Conservation (phyloP, 768 basidiomycete genomes). For the Kwoniella botswanensis region DNA sequence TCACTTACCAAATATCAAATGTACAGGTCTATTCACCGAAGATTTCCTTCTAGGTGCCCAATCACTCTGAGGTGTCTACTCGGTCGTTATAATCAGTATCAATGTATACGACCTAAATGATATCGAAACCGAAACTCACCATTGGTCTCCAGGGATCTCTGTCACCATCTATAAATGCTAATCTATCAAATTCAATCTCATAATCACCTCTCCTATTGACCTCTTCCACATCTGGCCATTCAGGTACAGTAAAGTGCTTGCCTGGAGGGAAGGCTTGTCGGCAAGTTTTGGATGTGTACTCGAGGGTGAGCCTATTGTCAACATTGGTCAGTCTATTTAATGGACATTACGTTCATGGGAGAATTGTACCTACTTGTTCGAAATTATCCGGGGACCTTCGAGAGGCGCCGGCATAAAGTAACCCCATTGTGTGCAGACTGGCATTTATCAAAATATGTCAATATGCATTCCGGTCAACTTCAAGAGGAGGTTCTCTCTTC, state of each 20-base stretch:
- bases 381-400: conserved; percentile 76
- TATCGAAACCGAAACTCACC: conserved; percentile 29
- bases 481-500: too few relatives aligned
- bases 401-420: conserved; percentile 75
- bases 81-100: not conserved
- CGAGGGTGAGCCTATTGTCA: conserved; percentile 64
- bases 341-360: not conserved
- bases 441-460: not conserved
- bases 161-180: conserved; percentile 73
- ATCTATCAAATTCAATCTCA: conserved; percentile 73
- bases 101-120: not conserved
- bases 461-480: too few relatives aligned
- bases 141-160: conserved; percentile 85
- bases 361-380: conserved; percentile 58
- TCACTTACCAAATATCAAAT: conserved; percentile 77
- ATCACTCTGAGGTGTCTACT: conserved; percentile 55
- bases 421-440: conserved; percentile 89
- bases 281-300: conserved; percentile 74
- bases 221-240: conserved; percentile 74
- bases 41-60: conserved; percentile 69
- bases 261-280: conserved; percentile 70
- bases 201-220: conserved; percentile 88
- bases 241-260: conserved; percentile 72
- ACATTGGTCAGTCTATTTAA: not conserved
- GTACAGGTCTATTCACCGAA: conserved; percentile 77